Evolutionary conservation across 768 basidiomycete species (phyloP).

Genomic region (Dendrothele bispora): DNA sequence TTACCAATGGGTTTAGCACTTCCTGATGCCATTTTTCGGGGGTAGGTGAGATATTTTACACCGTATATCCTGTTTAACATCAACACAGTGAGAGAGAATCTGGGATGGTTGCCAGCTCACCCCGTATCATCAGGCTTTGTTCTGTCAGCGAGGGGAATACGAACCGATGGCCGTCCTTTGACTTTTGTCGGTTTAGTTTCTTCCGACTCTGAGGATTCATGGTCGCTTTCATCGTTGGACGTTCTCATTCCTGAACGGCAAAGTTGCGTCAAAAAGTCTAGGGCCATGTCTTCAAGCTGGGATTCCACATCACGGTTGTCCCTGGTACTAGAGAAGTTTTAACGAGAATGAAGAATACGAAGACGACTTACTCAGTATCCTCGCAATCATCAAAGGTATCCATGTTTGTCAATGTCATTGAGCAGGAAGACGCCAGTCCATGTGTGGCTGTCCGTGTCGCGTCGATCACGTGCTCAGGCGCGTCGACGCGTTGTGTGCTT

Average conservation of each 20-base stretch:
- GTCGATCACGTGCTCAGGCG: no score
- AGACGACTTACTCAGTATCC: no score
- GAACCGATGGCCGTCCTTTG: neutral
- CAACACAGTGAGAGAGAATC: neutral
- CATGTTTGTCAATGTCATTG: no score
- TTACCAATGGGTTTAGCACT: slow-evolving; percentile 45
- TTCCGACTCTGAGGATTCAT: neutral
- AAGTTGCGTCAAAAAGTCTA: slow-evolving; percentile 5
- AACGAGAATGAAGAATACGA: no score
- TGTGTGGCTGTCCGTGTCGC: no score
- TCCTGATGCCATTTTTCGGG: slow-evolving; percentile 30
- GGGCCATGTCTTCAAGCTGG: slow-evolving; percentile 4
- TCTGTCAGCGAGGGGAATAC: slow-evolving; percentile 2
- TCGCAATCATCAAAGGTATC: no score
- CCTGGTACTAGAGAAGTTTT: no score
- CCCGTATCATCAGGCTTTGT: slow-evolving; percentile 2
- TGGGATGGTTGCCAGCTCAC: neutral
- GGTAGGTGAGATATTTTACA: slow-evolving; percentile 34
- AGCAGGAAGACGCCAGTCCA: no score
- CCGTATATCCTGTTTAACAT: slow-evolving; percentile 11
- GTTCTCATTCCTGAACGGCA: neutral
- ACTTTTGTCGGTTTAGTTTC: neutral
- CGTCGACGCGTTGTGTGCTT: slow-evolving; percentile 40
- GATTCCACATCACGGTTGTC: neutral
- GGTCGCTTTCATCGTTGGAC: no score